phyloP scores from a whole-genome alignment of 139 green algal species.

The Tetradesmus lagerheimii region DNA sequence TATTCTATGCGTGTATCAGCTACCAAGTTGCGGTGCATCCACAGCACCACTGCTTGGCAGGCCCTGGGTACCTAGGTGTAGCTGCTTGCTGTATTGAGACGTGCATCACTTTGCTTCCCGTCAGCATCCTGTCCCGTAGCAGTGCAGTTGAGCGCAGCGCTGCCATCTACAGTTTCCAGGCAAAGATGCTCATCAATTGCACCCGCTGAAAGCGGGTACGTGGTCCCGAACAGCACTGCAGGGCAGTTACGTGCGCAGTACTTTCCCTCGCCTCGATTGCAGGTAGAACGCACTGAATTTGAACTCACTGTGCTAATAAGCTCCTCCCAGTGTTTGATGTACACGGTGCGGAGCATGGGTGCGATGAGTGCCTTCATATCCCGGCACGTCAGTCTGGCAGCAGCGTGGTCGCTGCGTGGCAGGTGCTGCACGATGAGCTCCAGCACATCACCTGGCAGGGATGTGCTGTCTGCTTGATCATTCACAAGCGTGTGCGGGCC shows the following conservation, averaged over 20 bases:
- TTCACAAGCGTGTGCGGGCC: not conserved
- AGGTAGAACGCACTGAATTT: not conserved
- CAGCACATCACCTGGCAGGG: not conserved
- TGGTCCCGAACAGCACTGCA: too few species aligned
- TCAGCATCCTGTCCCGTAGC: too few species aligned
- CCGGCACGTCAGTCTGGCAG: not conserved
- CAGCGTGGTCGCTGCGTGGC: not conserved
- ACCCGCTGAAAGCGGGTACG: too few species aligned
- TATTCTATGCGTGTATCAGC: too few species aligned
- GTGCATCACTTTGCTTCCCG: too few species aligned
- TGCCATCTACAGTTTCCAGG: too few species aligned
- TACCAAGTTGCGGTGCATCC: not conserved
- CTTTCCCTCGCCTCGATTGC: not conserved
- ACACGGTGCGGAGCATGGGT: not conserved
- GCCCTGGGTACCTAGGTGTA: too few species aligned
- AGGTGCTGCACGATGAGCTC: not conserved
- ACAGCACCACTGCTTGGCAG: too few species aligned
- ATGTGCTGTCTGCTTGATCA: not conserved
- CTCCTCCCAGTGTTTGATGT: not conserved
- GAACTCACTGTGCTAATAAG: not conserved
- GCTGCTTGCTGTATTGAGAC: too few species aligned
- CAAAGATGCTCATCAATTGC: too few species aligned
- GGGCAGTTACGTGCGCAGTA: too few species aligned
- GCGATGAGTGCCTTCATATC: not conserved
- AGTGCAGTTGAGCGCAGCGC: too few species aligned